Conservation (phyloP, 202 grass and related monocot species). For the Eragrostis tef region DNA sequence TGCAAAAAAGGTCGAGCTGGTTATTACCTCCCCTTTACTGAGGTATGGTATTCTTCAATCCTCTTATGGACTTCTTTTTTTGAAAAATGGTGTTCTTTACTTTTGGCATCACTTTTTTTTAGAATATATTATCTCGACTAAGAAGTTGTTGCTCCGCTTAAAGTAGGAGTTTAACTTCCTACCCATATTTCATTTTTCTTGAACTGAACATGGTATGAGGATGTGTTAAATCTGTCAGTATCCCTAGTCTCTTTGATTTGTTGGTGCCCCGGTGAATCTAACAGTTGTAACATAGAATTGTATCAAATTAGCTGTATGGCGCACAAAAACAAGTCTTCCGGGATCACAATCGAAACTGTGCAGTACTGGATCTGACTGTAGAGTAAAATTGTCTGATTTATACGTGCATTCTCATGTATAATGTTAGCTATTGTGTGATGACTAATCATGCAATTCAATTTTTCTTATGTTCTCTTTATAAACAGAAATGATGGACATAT, state of each 20-base stretch:
- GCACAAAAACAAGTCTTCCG: not conserved
- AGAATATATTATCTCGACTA: not conserved
- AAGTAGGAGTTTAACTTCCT: not conserved
- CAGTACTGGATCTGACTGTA: too few relatives aligned
- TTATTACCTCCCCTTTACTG: conserved; percentile 73
- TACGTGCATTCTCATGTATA: not conserved
- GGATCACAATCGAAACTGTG: not conserved
- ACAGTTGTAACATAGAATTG: not conserved
- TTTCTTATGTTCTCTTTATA: conserved; percentile 8
- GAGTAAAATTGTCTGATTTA: too few relatives aligned
- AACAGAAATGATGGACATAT: not conserved
- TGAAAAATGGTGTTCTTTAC: not conserved
- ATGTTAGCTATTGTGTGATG: not conserved
- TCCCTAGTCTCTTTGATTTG: not conserved
- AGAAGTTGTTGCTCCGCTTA: not conserved
- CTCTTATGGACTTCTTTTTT: not conserved
- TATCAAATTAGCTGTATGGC: not conserved
- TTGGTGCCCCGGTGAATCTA: not conserved
- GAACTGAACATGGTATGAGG: not conserved
- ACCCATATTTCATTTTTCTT: not conserved
- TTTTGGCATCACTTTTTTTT: conserved; percentile 1
- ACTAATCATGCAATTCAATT: not conserved
- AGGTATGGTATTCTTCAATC: conserved; percentile 52
- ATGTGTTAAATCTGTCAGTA: not conserved
- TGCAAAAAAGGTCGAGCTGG: conserved; percentile 61